A percentile compares a stretch with the other conserved stretches of the same genome.
These are phyloP conservation scores for Triticum monococcum DNA, from an alignment of 176 grass and related monocot species.

Conservation along the genomic window DNA sequence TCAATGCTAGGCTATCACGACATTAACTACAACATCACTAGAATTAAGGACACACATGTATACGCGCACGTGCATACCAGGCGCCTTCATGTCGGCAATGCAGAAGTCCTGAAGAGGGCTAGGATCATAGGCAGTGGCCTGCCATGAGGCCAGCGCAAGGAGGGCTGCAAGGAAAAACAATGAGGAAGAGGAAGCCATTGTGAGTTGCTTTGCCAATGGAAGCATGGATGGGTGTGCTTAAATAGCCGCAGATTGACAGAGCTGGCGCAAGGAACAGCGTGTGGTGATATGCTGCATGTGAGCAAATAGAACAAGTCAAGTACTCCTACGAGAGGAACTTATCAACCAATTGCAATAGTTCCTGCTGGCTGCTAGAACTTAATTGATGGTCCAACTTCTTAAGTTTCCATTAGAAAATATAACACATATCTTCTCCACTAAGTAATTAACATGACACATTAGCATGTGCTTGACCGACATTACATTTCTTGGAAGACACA, in stretches of 20 bases:
- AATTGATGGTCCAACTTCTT: neutral
- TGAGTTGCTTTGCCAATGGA: neutral
- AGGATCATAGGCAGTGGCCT: neutral
- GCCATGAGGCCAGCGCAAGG: neutral
- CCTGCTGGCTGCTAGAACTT: neutral
- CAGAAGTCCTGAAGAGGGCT: slow-evolving; percentile 3
- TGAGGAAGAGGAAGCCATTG: slow-evolving; percentile 3
- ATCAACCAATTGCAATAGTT: neutral
- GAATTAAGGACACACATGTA: neutral
- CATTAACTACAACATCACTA: neutral
- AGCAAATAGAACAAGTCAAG: neutral
- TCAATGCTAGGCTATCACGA: neutral
- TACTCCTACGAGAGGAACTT: neutral
- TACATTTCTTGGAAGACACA: neutral
- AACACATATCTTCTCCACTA: neutral
- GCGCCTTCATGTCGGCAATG: neutral
- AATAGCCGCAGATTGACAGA: neutral
- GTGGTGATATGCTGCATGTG: slow-evolving; percentile 3
- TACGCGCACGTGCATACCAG: neutral
- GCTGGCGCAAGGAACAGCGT: neutral
- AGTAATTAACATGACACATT: neutral
- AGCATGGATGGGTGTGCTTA: neutral
- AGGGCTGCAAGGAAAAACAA: neutral
- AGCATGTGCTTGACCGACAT: neutral
- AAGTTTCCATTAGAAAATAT: neutral